phyloP scores from a whole-genome alignment of 768 basidiomycete genomes.

The Mycena pura region DNA sequence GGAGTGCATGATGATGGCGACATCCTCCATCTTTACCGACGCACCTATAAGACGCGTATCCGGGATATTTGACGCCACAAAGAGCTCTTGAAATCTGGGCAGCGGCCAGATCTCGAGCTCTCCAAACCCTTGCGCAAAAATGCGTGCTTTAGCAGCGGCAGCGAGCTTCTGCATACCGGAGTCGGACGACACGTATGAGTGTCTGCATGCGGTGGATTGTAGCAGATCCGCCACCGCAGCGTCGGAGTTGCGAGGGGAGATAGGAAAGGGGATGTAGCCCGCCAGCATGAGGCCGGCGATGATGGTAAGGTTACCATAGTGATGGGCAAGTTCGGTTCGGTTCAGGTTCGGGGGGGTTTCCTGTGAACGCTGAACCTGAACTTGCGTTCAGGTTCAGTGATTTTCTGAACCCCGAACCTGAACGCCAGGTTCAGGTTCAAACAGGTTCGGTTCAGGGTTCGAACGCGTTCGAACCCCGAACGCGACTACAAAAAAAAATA shows the following conservation, averaged over 20 bases:
- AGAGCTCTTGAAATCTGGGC: constrained; percentile 17
- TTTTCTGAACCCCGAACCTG: too few species aligned
- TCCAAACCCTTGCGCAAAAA: neutral
- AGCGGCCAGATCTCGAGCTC: neutral
- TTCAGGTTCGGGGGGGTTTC: too few species aligned
- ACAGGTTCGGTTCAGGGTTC: too few species aligned
- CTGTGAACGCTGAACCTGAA: too few species aligned
- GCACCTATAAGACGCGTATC: neutral
- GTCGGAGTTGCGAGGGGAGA: constrained; percentile 28
- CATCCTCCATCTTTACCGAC: neutral
- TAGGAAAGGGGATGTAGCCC: constrained; percentile 27
- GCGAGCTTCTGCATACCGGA: constrained; percentile 25
- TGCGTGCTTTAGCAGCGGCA: neutral
- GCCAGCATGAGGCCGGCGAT: constrained; percentile 32
- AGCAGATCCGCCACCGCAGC: constrained; percentile 43
- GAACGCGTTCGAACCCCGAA: too few species aligned
- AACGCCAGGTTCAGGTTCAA: too few species aligned
- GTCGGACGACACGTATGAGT: constrained; percentile 34
- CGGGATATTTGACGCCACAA: constrained; percentile 2
- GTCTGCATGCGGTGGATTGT: constrained; percentile 22
- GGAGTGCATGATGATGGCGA: constrained; percentile 33
- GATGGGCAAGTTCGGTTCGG: too few species aligned
- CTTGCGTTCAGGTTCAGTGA: too few species aligned
- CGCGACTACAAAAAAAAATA: too few species aligned
- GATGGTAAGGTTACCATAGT: too few species aligned